Conservation (phyloP, 768 basidiomycete genomes). For the Pholiota molesta region DNA sequence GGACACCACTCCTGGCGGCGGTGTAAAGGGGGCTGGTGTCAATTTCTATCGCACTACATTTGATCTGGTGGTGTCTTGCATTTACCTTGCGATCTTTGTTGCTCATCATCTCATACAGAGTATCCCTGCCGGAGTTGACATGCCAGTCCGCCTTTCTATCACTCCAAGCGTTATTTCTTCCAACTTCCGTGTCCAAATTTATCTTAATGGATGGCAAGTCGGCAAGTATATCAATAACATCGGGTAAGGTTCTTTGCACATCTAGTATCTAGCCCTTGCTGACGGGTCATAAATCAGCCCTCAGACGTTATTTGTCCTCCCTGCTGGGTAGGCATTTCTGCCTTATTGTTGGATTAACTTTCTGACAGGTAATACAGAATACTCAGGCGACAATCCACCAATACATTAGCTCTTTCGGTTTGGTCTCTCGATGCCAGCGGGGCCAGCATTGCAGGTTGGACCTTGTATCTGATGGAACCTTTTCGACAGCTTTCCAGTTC, state of each 20-base stretch:
- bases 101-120: conserved; percentile 24
- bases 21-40: conserved; percentile 67
- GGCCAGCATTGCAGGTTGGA: conserved; percentile 43
- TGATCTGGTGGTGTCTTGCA: conserved; percentile 41
- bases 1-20: conserved; percentile 59
- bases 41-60: conserved; percentile 84
- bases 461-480: conserved; percentile 48
- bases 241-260: conserved; percentile 33
- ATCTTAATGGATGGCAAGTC: conserved; percentile 56
- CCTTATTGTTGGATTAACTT: neutral
- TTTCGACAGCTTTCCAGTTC: conserved; percentile 41
- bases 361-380: conserved; percentile 31
- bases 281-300: conserved; percentile 30
- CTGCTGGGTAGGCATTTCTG: conserved; percentile 41
- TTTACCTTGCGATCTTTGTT: neutral
- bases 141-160: conserved; percentile 48
- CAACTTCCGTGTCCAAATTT: conserved; percentile 53
- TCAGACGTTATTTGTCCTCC: conserved; percentile 53
- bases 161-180: conserved; percentile 45
- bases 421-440: conserved; percentile 51
- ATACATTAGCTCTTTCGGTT: conserved; percentile 50
- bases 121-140: conserved; percentile 42
- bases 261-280: neutral
- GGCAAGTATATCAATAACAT: conserved; percentile 57
- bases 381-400: conserved; percentile 41